Conservation (phyloP, 2,329 filamentous ascomycete genomes). For the Fusarium albosuccineum region DNA sequence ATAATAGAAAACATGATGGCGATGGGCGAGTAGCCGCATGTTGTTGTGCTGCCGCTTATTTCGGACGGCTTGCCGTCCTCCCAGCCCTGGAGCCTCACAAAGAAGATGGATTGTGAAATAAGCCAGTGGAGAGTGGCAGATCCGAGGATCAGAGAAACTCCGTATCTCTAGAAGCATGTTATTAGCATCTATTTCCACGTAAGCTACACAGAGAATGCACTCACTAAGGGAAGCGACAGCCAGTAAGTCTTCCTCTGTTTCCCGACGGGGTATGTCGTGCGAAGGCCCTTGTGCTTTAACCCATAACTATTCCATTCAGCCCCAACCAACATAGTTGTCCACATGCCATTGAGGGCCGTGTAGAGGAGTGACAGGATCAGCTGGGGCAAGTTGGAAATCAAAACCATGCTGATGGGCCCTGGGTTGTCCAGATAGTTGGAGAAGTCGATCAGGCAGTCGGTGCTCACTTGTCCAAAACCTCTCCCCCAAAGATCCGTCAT, state of each 20-base stretch:
- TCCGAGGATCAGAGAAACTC: not conserved
- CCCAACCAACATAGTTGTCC: conserved; percentile 3
- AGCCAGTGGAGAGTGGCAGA: conserved; percentile 7
- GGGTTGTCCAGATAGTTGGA: not conserved
- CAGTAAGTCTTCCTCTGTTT: conserved; percentile 3
- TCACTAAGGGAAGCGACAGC: conserved; percentile 12
- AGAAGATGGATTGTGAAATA: conserved; percentile 4
- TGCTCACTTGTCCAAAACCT: not conserved
- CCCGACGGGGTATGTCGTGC: conserved; percentile 1
- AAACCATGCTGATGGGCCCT: not conserved
- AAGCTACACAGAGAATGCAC: not conserved
- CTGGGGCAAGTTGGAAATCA: conserved; percentile 4
- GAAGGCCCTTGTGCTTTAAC: not conserved
- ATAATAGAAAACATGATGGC: conserved; percentile 3
- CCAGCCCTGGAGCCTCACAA: not conserved
- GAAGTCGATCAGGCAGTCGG: not conserved
- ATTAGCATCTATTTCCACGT: not conserved
- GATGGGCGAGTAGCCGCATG: conserved; percentile 6
- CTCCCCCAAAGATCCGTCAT: not conserved
- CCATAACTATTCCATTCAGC: conserved; percentile 8
- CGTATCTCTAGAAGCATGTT: not conserved
- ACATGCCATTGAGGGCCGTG: conserved; percentile 2
- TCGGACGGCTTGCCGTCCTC: not conserved
- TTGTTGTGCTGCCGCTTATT: not conserved
- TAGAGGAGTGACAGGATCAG: conserved; percentile 3